Conservation (phyloP, 2,329 filamentous ascomycete species). For the Chalaropsis ovoidea region DNA sequence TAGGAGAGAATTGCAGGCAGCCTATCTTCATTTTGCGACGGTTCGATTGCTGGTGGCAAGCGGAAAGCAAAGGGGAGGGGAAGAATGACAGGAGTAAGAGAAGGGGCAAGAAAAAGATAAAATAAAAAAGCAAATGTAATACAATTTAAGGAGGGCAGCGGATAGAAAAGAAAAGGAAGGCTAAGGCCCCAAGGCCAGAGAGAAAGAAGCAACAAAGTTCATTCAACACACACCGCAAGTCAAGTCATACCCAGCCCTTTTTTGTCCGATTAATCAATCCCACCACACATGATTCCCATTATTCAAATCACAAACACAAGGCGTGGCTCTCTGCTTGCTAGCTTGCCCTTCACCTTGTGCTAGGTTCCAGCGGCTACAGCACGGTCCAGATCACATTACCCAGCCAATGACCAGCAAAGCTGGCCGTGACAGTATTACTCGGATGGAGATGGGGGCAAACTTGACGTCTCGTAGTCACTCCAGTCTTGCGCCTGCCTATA, state of each 20-base stretch:
- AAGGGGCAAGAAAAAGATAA: neutral
- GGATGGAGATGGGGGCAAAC: neutral
- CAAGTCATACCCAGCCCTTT: too few relatives aligned
- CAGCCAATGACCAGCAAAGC: neutral
- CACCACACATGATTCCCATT: neutral
- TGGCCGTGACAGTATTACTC: neutral
- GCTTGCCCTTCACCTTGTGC: neutral
- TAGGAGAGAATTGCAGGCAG: slow-evolving; percentile 61
- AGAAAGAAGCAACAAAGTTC: neutral
- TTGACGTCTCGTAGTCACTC: neutral
- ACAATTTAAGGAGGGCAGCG: neutral
- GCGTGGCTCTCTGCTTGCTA: too few relatives aligned
- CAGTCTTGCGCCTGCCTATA: neutral
- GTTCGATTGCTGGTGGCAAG: neutral
- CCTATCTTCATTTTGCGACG: slow-evolving; percentile 48
- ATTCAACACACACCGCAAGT: too few relatives aligned
- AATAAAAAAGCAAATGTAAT: neutral
- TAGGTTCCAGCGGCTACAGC: neutral
- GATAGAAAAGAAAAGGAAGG: neutral
- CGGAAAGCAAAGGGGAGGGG: neutral
- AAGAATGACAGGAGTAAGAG: neutral
- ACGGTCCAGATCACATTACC: neutral
- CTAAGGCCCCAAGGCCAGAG: neutral
- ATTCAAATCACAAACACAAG: neutral
- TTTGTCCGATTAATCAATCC: too few relatives aligned